Base-by-base conservation (phyloP, 208 protist genomes). In the Acanthamoeba healyi region DNA sequence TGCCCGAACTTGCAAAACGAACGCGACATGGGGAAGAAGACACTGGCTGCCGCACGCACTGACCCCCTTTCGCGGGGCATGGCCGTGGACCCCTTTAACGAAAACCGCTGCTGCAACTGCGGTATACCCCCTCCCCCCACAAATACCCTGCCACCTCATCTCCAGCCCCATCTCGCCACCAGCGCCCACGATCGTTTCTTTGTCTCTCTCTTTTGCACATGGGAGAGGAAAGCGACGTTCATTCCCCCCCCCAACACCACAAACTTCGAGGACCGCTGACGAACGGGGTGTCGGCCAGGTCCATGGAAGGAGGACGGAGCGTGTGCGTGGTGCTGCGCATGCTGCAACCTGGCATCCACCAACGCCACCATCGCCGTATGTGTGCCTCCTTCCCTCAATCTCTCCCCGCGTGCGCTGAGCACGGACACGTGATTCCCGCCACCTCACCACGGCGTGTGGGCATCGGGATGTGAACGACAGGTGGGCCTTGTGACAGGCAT, bases 11-110 rank as follows among this genome's bases (percentile, higher is more conserved):
- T n/a, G n/a, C n/a, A n/a, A n/a, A n/a, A n/a, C n/a, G n/a, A n/a
- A n/a, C n/a, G 38, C 70, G 24, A 79, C 32, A 79, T 79, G 72
- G 38, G 38, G 15, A 82, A 82, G 26, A 82, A 82, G 63, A 17
- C 26, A 24, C 22, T 82, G 22, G 12, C 72, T 4, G 72, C 72
- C n/a, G 42, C 72, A 1, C 72, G 72, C 5, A 82, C 72, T 10
- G 72, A 82, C 38, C 40, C 72, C 7, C 72, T 82, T 15, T 82
- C 72, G 72, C 72, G 72, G 10, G 72, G 72, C 26, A 82, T 82
- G 72, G 72, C 72, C 10, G 72, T 56, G 72, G 72, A 82, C n/a
- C 72, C 72, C 72, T 82, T 82, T 29, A 15, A n/a, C 9, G 72
- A 82, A 29, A 32, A 82, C 40, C 72, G 72, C 24, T 82, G 72